phyloP scores from a whole-genome alignment of 257 asterid species.

The Linderniella brevidens region DNA sequence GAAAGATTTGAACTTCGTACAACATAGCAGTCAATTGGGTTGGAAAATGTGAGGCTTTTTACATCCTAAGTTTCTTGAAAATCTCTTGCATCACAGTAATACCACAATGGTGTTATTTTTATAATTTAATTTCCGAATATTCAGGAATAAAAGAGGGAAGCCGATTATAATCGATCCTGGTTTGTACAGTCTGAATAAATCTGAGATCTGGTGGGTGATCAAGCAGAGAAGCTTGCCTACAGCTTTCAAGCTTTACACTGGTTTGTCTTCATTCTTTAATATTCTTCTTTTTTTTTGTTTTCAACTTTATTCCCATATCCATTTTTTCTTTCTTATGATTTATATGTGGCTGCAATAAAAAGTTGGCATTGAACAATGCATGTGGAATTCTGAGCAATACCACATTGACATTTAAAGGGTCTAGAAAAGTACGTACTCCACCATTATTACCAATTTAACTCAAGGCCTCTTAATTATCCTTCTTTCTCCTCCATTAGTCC shows the following conservation, averaged over 20 bases:
- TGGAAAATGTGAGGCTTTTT: constrained; percentile 51
- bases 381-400: constrained; percentile 19
- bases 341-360: no score
- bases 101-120: no score
- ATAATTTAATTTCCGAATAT: background rate
- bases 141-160: constrained; percentile 72
- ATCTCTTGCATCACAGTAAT: background rate
- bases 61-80: background rate
- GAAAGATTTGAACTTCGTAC: constrained; percentile 66
- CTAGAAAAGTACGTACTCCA: background rate
- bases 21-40: constrained; percentile 81
- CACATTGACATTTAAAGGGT: background rate
- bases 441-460: no score
- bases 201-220: constrained; percentile 83
- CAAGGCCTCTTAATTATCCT: no score
- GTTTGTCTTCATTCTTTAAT: constrained; percentile 17
- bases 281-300: constrained; percentile 5
- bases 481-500: no score
- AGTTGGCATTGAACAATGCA: constrained; percentile 13
- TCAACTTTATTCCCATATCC: background rate
- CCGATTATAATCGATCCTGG: constrained; percentile 86
- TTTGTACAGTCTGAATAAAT: constrained; percentile 54
- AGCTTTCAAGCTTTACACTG: constrained; percentile 88
- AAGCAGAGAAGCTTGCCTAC: constrained; percentile 82
- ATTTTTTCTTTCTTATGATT: background rate